phyloP scores from a whole-genome alignment of 1,284 basidiomycete genomes.

The Malassezia furfur region DNA sequence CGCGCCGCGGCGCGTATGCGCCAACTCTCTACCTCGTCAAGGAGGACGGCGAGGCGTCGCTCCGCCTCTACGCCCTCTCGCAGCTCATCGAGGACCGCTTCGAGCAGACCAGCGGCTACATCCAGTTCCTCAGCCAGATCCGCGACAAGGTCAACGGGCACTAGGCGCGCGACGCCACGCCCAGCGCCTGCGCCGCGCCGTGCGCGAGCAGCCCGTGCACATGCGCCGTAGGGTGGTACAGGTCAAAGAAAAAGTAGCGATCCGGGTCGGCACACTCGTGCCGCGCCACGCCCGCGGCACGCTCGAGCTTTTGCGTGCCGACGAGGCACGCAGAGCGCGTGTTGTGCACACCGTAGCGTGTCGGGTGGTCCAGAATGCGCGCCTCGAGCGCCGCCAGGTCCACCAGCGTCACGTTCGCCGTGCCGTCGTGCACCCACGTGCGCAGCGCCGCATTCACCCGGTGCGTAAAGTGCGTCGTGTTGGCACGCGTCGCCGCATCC shows the following conservation, averaged over 20 bases:
- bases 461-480: neutral
- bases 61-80: slow-evolving; percentile 88
- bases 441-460: neutral
- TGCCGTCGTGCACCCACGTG: neutral
- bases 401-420: neutral
- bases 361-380: neutral
- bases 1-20: slow-evolving; percentile 74
- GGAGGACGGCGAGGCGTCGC: slow-evolving; percentile 81
- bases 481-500: neutral
- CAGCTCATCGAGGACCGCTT: slow-evolving; percentile 89
- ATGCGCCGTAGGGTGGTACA: slow-evolving; percentile 22
- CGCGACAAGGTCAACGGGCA: slow-evolving; percentile 29
- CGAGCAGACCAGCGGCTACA: slow-evolving; percentile 87
- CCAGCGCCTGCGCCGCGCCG: neutral
- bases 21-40: slow-evolving; percentile 96
- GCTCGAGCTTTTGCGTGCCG: slow-evolving; percentile 17
- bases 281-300: slow-evolving; percentile 4
- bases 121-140: slow-evolving; percentile 64
- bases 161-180: neutral
- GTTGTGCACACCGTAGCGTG: slow-evolving; percentile 1
- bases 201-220: slow-evolving; percentile 14
- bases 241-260: slow-evolving; percentile 21
- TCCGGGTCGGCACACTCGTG: slow-evolving; percentile 17
- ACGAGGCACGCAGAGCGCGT: slow-evolving; percentile 15
- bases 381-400: neutral